Conservation (phyloP, 495 filamentous ascomycete genomes). For the Penicillium lividum region DNA sequence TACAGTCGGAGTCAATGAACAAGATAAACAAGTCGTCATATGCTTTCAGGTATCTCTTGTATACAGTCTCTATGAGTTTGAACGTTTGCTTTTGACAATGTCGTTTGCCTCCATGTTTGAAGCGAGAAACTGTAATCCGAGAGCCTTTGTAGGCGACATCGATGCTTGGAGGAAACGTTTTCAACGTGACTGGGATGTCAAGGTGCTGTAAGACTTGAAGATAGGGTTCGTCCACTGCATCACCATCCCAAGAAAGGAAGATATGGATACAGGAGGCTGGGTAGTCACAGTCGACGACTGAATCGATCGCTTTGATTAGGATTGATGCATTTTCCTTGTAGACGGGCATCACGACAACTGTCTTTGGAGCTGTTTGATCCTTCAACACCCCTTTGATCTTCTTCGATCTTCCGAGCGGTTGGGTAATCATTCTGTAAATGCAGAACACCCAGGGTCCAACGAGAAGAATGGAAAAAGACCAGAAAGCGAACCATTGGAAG, state of each 20-base stretch:
- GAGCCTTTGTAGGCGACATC: constrained; percentile 82
- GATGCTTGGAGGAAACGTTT: constrained; percentile 84
- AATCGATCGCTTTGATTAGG: constrained; percentile 87
- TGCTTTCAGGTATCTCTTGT: constrained; percentile 80
- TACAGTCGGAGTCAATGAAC: constrained; percentile 98
- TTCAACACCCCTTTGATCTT: constrained; percentile 83
- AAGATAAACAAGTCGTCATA: constrained; percentile 95
- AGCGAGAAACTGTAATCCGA: constrained; percentile 88
- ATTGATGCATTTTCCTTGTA: constrained; percentile 90
- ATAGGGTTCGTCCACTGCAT: constrained; percentile 84
- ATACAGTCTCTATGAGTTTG: constrained; percentile 91
- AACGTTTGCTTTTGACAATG: constrained; percentile 94
- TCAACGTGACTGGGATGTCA: constrained; percentile 75
- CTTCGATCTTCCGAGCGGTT: constrained; percentile 77
- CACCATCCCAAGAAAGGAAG: constrained; percentile 95
- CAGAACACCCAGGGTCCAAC: constrained; percentile 92
- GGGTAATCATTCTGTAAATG: constrained; percentile 84
- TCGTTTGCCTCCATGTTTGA: constrained; percentile 90
- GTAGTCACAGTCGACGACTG: constrained; percentile 93
- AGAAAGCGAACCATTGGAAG: constrained; percentile 96
- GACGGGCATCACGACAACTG: constrained; percentile 96
- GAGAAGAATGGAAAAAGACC: constrained; percentile 83
- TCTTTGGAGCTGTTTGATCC: constrained; percentile 85
- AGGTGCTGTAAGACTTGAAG: constrained; percentile 85
- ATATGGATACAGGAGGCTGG: constrained; percentile 92